Evolutionary conservation across 2,329 filamentous ascomycete species (phyloP), one percentile per base, ranked within the genome.

Genomic region (Aaosphaeria arxii): DNA sequence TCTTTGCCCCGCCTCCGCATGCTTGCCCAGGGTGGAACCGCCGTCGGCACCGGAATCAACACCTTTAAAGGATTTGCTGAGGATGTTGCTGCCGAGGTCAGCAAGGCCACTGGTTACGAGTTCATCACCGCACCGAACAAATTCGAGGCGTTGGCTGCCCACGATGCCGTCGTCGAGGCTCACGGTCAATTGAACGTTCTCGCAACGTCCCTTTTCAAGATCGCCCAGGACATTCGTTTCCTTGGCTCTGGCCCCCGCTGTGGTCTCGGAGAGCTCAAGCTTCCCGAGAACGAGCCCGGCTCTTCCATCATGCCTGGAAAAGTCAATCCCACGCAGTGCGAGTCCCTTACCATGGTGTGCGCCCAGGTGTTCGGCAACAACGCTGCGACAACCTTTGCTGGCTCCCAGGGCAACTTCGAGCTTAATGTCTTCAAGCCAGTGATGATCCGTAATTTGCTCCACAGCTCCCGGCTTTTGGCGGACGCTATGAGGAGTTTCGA

Each of bases 241-340:
- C 88, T 97, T 45, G 94, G 94, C 62, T 95, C 89, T 59, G 94
- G 94, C 11, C 94, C 94, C 47, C 90, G 94, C 51, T 97, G 94
- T 74, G 94, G 94, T 66, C 86, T 97, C 24, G 92, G 91, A 58
- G 94, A 99, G 78, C 83, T 99, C 55, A 83, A 83, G 66, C 84
- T 99, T 44, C 94, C 94, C 29, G 94, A 99, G 79, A 99, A 99
- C 77, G 94, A 99, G 79, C 94, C 94, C 32, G 92, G 92, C 56
- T 94, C 88, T 67, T 95, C 89, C 62, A 97, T 99, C 79, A 99
- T 99, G 94, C 94, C 94, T 40, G 94, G 94, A 67, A 99, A 99
- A 80, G 94, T 99, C 71, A 99, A 99, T 80, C 94, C 94, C 31
- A 99, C 94, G 31, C 94, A 99, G 77, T 96, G 91, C 76, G 94